These are phyloP conservation scores for Blumeriella jaapii DNA, from an alignment of 2,329 filamentous ascomycete species.

Conservation along the genomic window DNA sequence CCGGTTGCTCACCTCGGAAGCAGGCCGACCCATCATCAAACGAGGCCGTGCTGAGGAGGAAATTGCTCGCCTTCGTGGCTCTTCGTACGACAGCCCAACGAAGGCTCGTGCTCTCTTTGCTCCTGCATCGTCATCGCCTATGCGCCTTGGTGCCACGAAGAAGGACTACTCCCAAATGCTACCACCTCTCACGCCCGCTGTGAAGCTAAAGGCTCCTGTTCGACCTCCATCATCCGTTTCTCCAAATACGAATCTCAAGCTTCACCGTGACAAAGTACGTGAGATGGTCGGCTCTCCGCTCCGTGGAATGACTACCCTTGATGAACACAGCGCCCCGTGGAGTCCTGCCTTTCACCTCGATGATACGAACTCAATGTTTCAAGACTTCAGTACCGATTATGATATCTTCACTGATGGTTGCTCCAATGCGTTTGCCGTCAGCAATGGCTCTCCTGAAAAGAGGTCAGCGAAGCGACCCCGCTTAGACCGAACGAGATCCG, in stretches of 20 bases:
- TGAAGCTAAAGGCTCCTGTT: constrained; percentile 61
- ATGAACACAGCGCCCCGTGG: constrained; percentile 43
- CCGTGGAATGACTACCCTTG: constrained; percentile 40
- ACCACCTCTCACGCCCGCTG: constrained; percentile 70
- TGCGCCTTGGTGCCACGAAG: constrained; percentile 34
- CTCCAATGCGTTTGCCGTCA: constrained; percentile 35
- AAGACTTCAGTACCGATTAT: constrained; percentile 41
- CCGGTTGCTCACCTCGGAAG: constrained; percentile 63
- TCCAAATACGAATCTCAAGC: constrained; percentile 81
- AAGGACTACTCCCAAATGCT: constrained; percentile 48
- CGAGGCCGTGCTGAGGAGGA: constrained; percentile 90
- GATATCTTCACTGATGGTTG: constrained; percentile 46
- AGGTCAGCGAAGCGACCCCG: constrained; percentile 46
- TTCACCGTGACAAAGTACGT: constrained; percentile 74
- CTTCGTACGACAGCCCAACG: constrained; percentile 84
- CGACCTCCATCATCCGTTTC: constrained; percentile 63
- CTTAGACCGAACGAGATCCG: constrained; percentile 51
- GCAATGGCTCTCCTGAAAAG: constrained; percentile 56
- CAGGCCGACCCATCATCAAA: constrained; percentile 70
- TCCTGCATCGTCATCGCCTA: constrained; percentile 55
- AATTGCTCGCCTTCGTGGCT: constrained; percentile 83
- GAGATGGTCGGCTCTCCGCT: constrained; percentile 73
- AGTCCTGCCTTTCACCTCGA: constrained; percentile 57
- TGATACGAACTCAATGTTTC: constrained; percentile 36
- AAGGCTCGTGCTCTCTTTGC: constrained; percentile 42